Base-by-base conservation (phyloP, 2,329 filamentous ascomycete genomes). In the Emmonsiellopsis sp. region DNA sequence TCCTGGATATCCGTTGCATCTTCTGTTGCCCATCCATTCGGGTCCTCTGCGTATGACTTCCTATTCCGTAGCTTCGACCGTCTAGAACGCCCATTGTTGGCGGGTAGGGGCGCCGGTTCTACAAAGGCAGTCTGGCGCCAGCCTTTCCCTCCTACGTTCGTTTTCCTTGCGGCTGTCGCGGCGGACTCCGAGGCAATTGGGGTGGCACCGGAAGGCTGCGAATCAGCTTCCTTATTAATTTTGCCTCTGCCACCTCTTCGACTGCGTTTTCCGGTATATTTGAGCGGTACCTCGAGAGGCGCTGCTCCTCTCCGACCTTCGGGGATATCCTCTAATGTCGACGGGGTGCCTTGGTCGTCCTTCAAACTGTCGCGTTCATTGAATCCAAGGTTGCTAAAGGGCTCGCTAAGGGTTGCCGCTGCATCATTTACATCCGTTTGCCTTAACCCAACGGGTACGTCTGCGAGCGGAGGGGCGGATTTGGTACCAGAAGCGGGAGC, bases 1-100 rank as follows among this genome's bases (percentile, higher is more conserved):
- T 94, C 92, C 70, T 92, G 88, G 21, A 93, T 88, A 65, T 97
- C 93, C 0, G 89, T 96, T 21, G 92, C 91, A 64, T 97, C 92
- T 65, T 96, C 93, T 0, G 92, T 96, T 3, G 88, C 90, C 91
- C 92, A 97, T 3, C 89, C 92, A 66, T 89, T 94, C 43, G 88
- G 71, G 52, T 78, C 74, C 53, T 81, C 78, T 7, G 61, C 80
- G 56, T 75, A 72, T 36, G 63, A 58, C 60, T 71, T 70, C 59
- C 70, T 65, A 69, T 69, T 63, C 56, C 68, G 66, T 56, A 71
- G 74, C 54, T 72, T 74, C 58, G 76, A 75, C 32, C 74, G 74
- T 53, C 74, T 73, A 33, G 64, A 67, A 17, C 58, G 56, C 7
- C 63, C 60, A 52, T 56, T 57, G 34, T 11, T 48, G 3, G 36